Conservation (phyloP, 768 basidiomycete genomes). For the Auricularia sp. region DNA sequence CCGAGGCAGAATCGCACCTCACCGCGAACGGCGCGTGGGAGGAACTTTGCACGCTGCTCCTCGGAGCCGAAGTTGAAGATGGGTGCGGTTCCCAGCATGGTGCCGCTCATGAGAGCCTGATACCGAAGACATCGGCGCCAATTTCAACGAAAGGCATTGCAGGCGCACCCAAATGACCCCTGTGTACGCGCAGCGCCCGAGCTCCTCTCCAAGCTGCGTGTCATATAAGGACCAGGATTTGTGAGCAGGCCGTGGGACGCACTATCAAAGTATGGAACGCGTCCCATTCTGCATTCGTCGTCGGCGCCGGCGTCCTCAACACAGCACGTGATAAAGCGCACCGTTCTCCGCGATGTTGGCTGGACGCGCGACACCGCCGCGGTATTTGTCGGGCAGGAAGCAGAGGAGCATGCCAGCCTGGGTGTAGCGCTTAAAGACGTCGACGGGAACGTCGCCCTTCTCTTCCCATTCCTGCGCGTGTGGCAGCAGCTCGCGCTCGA, state of each 20-base stretch:
- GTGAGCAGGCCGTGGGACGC: background rate
- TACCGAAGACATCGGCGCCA: background rate
- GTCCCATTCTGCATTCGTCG: conserved; percentile 7
- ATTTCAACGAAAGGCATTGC: background rate
- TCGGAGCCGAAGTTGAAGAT: conserved; percentile 11
- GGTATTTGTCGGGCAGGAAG: conserved; percentile 6
- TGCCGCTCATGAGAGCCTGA: conserved; percentile 1
- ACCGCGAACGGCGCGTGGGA: conserved; percentile 6
- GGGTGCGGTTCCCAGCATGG: conserved; percentile 7
- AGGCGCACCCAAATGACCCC: conserved; percentile 9
- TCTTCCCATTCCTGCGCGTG: conserved; percentile 10
- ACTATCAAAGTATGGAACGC: conserved; percentile 11
- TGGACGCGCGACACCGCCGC: background rate
- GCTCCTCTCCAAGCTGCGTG: conserved; percentile 8
- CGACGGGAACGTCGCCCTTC: conserved; percentile 1
- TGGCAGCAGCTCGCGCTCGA: conserved; percentile 9
- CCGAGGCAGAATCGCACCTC: conserved; percentile 11
- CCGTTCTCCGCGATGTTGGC: conserved; percentile 6
- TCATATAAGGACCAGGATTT: background rate
- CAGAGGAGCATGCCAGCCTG: conserved; percentile 7
- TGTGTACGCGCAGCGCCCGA: conserved; percentile 3
- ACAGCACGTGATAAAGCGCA: background rate
- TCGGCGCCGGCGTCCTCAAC: background rate
- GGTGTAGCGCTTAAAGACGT: conserved; percentile 7
- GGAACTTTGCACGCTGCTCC: conserved; percentile 5